Evolutionary conservation across 2,329 filamentous ascomycete genomes (phyloP), one percentile per base, ranked within the genome.

Genomic region (Fusarium sp.): DNA sequence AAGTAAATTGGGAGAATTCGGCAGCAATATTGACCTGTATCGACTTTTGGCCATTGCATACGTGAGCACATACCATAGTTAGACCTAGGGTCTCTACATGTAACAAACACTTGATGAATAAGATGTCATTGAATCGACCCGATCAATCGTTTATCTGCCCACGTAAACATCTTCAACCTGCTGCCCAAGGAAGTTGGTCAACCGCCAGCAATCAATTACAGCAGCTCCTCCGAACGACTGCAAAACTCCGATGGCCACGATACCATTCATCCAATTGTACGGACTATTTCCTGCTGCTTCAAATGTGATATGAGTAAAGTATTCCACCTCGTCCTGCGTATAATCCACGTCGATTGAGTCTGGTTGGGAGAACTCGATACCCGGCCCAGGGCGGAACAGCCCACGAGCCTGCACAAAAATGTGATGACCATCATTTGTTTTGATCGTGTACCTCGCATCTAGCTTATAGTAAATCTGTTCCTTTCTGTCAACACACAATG

Each of bases 221-320:
- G 36, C 1, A 73, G 73, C 15, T 41, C 73, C 15, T 49, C 62
- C 35, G 2, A 18, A 31, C 6, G 47, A 51, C 6, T 76, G 42
- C 52, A 49, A 72, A 11, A 63, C 70, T 0, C 74, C 70, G 2
- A 76, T 17, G 1, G 67, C 70, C 4, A 76, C 64, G 6, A 76
- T 68, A 2, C 74, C 57, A n/a, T 75, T 76, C 60, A 76, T 61
- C 73, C 73, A 76, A 3, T 58, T 47, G 22, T 76, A 74, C 0
- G 39, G 39, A n/a, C 70, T 75, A 0, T 55, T 55, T 1, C 73
- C 73, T 1, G 73, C 65, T 0, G 74, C 70, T 15, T 75, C 73
- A 26, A 76, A 72, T 4, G 41, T 59, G 18, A 76, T 64, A 20
- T 74, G 60, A 2, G 74, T 75, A 55, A 75, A 76, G 14, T 76